A percentile compares a stretch with the other conserved stretches of the same genome.
These are phyloP conservation scores for Kluyveromyces starmeri DNA, from an alignment of 805 yeast species.

Conservation along the genomic window DNA sequence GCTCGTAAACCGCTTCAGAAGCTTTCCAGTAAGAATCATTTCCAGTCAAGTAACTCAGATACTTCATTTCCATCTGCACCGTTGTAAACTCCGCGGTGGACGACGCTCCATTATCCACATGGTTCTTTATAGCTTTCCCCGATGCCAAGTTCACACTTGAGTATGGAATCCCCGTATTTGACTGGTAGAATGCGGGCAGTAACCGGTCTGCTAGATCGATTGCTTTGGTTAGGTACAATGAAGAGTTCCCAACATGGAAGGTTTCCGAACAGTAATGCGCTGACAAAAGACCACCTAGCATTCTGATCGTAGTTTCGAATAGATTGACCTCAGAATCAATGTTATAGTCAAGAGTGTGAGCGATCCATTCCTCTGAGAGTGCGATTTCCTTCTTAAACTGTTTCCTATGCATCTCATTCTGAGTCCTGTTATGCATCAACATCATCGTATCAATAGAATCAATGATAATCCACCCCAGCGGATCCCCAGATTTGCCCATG, in stretches of 20 bases:
- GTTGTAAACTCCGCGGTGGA: slow-evolving; percentile 89
- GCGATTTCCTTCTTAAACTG: slow-evolving; percentile 45
- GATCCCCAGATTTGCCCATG: slow-evolving; percentile 57
- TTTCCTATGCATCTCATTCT: slow-evolving; percentile 7
- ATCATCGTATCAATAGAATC: slow-evolving; percentile 78
- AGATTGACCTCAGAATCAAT: slow-evolving; percentile 70
- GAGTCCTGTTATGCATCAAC: slow-evolving; percentile 51
- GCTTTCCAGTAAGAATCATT: slow-evolving; percentile 69
- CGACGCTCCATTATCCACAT: slow-evolving; percentile 66
- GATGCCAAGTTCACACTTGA: slow-evolving; percentile 66
- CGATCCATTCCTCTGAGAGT: slow-evolving; percentile 68
- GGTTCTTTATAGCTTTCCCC: slow-evolving; percentile 51
- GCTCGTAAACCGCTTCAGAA: slow-evolving; percentile 64
- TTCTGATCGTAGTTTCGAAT: slow-evolving; percentile 90
- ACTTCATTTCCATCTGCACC: slow-evolving; percentile 79
- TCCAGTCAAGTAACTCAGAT: slow-evolving; percentile 71
- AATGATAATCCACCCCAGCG: slow-evolving; percentile 90
- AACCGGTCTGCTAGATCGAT: slow-evolving; percentile 68
- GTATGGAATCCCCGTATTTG: slow-evolving; percentile 64
- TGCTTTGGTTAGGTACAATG: slow-evolving; percentile 68
- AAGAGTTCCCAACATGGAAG: slow-evolving; percentile 27
- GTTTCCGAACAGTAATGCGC: slow-evolving; percentile 67
- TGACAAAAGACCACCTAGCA: slow-evolving; percentile 87
- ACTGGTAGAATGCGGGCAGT: slow-evolving; percentile 52
- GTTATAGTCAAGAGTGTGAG: slow-evolving; percentile 56